Evolutionary conservation across 1,139 yeast species (phyloP).

Genomic region (Geotrichum macrosporum): DNA sequence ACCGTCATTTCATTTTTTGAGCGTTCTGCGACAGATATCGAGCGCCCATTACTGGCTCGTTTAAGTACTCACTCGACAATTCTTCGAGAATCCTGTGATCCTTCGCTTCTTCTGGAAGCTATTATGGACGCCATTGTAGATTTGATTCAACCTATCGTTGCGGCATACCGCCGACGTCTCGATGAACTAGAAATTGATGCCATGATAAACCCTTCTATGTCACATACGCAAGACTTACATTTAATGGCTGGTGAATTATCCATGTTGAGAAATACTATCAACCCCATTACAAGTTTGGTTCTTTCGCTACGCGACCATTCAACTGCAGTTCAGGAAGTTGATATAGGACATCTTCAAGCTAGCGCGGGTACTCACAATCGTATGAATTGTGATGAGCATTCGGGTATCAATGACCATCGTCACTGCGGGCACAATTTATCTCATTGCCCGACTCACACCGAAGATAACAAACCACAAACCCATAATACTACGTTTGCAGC

Average conservation of each 20-base stretch:
- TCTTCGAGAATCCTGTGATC: slow-evolving; percentile 47
- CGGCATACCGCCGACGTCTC: slow-evolving; percentile 49
- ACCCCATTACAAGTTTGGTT: slow-evolving; percentile 46
- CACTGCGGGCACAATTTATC: not conserved
- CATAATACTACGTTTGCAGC: not conserved
- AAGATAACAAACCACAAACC: too few species aligned
- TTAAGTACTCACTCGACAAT: slow-evolving; percentile 45
- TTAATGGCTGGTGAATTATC: slow-evolving; percentile 50
- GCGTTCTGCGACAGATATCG: slow-evolving; percentile 49
- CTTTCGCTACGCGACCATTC: slow-evolving; percentile 44
- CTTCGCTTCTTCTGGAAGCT: slow-evolving; percentile 50
- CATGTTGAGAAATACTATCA: slow-evolving; percentile 43
- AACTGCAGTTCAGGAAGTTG: slow-evolving; percentile 5
- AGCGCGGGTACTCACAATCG: not conserved
- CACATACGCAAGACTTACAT: slow-evolving; percentile 50
- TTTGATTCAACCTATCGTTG: slow-evolving; percentile 54
- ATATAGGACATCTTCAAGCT: not conserved
- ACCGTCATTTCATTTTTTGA: slow-evolving; percentile 54
- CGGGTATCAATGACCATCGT: slow-evolving; percentile 5
- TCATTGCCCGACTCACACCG: too few species aligned
- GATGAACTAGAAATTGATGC: slow-evolving; percentile 50
- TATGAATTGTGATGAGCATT: not conserved
- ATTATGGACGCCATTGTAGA: slow-evolving; percentile 53
- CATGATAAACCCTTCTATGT: slow-evolving; percentile 46
- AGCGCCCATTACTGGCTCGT: slow-evolving; percentile 47